Base-by-base conservation (phyloP, 108 stramenopile species). In the Skeletonema potamos region DNA sequence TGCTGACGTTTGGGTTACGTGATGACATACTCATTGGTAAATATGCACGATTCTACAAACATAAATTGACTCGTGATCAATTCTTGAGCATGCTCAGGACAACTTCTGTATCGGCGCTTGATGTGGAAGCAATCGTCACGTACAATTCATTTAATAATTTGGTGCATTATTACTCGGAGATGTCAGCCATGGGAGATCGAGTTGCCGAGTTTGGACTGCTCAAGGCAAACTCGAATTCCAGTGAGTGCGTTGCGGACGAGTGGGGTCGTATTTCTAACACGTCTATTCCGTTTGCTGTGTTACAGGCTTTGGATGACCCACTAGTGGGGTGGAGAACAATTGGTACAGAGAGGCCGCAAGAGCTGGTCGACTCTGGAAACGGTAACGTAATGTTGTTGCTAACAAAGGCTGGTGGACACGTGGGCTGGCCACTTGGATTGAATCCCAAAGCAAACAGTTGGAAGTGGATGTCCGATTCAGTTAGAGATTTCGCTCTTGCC, bases 231-330 rank as follows among this genome's bases (percentile, higher is more conserved):
- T 44, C 62, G 10, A 58, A 68, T 29, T 44, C 26, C 30, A 64
- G 54, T 13, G 41, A 11, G 18, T 15, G 65, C 2, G 51, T 57
- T 32, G 37, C 20, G 2, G 29, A 34, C n/a, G 34, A 34, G 6
- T 81, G 77, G 77, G 89, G 86, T 7, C 85, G 89, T 63, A 83
- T 94, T 34, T 76, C 81, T 3, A 77, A 79, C 30, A 79, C 91
- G 4, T 66, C 89, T 0, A 79, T 90, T n/a, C 92, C 92, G 0
- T 71, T 91, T 55, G 62, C 76, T 13, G 83, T 94, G 0, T 43
- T 94, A 0, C 92, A 94, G 41, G 89, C 92, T 8, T 63, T 91
- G 1, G 92, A 94, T 58, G 92, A 94, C 66, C 92, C 92, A 0
- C 66, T 94, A 5, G 66, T 89, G 7, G 87, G 90, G 28, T 94